Evolutionary conservation across 129 eudicot genomes (phyloP).

Genomic region (Logfia minima): DNA sequence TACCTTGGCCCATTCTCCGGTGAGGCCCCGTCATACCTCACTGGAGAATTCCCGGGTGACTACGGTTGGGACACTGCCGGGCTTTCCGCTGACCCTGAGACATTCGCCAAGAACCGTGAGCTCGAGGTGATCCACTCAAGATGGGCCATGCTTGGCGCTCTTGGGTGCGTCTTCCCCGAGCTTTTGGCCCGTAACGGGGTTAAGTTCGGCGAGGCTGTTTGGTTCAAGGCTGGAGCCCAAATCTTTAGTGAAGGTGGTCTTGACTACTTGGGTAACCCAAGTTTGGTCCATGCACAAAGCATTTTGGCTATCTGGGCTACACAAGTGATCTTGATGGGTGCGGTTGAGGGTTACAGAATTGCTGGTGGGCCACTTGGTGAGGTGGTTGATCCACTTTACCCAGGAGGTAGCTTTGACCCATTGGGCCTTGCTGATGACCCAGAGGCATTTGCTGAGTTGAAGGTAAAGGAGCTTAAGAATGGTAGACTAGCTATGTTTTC

Average conservation of each 20-base stretch:
- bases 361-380: slow-evolving; percentile 81
- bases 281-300: slow-evolving; percentile 44
- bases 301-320: slow-evolving; percentile 45
- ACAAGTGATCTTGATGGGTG: slow-evolving; percentile 49
- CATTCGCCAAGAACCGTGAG: slow-evolving; percentile 47
- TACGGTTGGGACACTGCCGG: slow-evolving; percentile 50
- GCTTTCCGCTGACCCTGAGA: slow-evolving; percentile 41
- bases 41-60: slow-evolving; percentile 43
- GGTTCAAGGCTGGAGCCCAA: slow-evolving; percentile 52
- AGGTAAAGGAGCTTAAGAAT: slow-evolving; percentile 75
- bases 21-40: slow-evolving; percentile 44
- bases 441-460: slow-evolving; percentile 72
- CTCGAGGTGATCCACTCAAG: slow-evolving; percentile 46
- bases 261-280: slow-evolving; percentile 46
- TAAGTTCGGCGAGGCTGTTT: slow-evolving; percentile 42
- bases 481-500: slow-evolving; percentile 76
- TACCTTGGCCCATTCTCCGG: slow-evolving; percentile 45
- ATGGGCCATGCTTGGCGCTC: slow-evolving; percentile 66
- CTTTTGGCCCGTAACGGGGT: slow-evolving; percentile 44
- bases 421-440: slow-evolving; percentile 81
- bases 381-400: slow-evolving; percentile 74
- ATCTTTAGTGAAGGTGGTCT: slow-evolving; percentile 47
- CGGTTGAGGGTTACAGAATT: slow-evolving; percentile 68
- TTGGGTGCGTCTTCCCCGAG: slow-evolving; percentile 47
- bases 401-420: slow-evolving; percentile 75